Evolutionary conservation across 176 grass and related monocot genomes (phyloP), one percentile per base, ranked within the genome.

Genomic region (Poa pratensis): DNA sequence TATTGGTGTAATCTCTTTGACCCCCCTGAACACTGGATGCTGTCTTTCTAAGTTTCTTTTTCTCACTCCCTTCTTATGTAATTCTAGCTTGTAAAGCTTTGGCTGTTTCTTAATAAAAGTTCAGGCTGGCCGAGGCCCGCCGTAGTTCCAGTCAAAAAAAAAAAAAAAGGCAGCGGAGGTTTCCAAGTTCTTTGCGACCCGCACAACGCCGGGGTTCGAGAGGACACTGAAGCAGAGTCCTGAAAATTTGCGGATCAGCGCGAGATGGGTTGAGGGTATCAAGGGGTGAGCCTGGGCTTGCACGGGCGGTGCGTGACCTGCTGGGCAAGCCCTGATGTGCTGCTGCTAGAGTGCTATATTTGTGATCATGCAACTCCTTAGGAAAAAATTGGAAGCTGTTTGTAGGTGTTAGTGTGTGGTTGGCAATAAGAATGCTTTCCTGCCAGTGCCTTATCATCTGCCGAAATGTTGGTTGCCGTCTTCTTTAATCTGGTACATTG

Each of bases 171-270:
- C 83, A 17, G 59, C 22, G 30, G 95, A 97, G 77, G 88, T 94
- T 22, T 86, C 91, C 43, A 15, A 83, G 9, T 94, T 94, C 61
- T 94, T 97, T 17, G 87, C 79, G 2, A 88, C 78, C 20, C 90
- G 84, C 34, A 84, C 59, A 37, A 91, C 89, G 26, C 84, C 88
- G 0, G 69, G 72, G 13, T 97, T 91, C 19, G 75, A 92, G 54
- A 94, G 92, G 78, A 74, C 82, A 26, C 81, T 97, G 76, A 90
- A 91, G 75, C 92, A 97, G 85, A 88, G 82, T 70, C 84, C 94
- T 1, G 95, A 97, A 84, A 61, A 7, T 2, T 70, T 97, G 20
- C 69, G 71, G 71, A 94, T 91, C 67, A 89, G 37, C 0, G 88
- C 90, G 3, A 94, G 73, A 69, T 97, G 95, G 92, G 77, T 83